Evolutionary conservation across 2,329 filamentous ascomycete genomes (phyloP), one percentile per base, ranked within the genome.

Genomic region (Lachnellula hyalina): DNA sequence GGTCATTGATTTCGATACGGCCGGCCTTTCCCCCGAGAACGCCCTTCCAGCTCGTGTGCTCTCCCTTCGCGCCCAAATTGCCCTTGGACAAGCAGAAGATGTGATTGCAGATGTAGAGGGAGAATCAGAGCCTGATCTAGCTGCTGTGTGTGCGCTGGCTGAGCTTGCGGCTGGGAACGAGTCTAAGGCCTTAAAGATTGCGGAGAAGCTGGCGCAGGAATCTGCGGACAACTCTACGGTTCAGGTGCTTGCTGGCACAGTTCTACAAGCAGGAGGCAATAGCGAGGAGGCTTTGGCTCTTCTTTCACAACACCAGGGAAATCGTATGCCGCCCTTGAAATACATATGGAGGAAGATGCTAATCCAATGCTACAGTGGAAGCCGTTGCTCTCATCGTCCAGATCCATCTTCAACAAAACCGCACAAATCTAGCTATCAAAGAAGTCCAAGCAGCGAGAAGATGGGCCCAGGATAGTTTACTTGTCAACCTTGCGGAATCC

Each of bases 401-500:
- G 72, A 95, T 97, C 64, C 87, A 96, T 68, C 84, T 97, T 9
- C 82, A 89, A 64, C 90, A 96, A 70, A 96, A 96, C 77, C 84
- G 93, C 63, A 87, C 87, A 66, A 93, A 97, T 71, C 83, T 96
- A 48, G 94, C 94, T 1, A 67, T 91, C 12, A 96, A 96, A 73
- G 93, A 96, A 74, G 91, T 96, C 38, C 77, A 85, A 50, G 84
- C 87, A 36, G 94, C 94, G 36, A 84, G 92, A 70, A 83, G 90
- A 73, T 97, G 93, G 89, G 94, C 93, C 7, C 93, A 99, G 73
- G 94, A 97, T 70, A 96, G 87, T 63, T 76, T 97, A 40, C 77
- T 97, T 49, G 90, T 97, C 61, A 97, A 99, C 73, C 75, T 99
- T 62, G 92, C 92, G 7, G 94, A 99, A 75, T 90, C 90, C 7